Base-by-base conservation (phyloP, 2,329 filamentous ascomycete genomes). In the Sporothrix luriei region DNA sequence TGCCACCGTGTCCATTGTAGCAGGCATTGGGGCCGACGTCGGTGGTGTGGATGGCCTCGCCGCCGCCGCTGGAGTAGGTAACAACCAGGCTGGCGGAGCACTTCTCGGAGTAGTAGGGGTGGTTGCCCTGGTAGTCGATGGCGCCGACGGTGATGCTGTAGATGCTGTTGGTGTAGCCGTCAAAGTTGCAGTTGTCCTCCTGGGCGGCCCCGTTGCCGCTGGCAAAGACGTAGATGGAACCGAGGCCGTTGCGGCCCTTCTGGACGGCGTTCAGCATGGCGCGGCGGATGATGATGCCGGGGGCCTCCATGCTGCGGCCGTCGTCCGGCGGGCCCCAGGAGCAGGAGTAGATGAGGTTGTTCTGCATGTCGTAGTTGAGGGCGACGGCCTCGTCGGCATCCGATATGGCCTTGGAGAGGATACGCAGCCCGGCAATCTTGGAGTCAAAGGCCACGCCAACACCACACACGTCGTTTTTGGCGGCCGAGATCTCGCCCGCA, bases 161-260 rank as follows among this genome's bases (percentile, higher is more conserved):
- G 75, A 99, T 99, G 78, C 94, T 97, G 83, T 99, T 99, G 71
- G 95, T 99, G 80, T 99, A 99, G 51, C 95, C 95, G 77, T 99
- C 95, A 78, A 99, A 99, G 79, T 99, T 99, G 85, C 95, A 99
- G 80, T 99, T 98, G 79, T 99, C 95, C 61, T 92, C 94, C 73
- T 84, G 88, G 3, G 84, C 83, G 11, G 94, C 96, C 70, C 95
- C 95, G 77, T 99, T 99, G 71, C 95, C 95, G 74, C 94, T 94
- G 55, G 95, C 95, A 79, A 99, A 99, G 68, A 99, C 95, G 76
- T 93, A 99, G 74, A 99, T 91, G 38, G 93, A 97, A 10, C 95
- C 95, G 68, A 90, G 88, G 3, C 93, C 92, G 65, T 82, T 84
- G 66, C 95, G 91, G 54, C 95, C 95, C 71, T 96, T 89, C 77